Conservation (phyloP, 148 eudicot species). For the Spergularia bocconei region DNA sequence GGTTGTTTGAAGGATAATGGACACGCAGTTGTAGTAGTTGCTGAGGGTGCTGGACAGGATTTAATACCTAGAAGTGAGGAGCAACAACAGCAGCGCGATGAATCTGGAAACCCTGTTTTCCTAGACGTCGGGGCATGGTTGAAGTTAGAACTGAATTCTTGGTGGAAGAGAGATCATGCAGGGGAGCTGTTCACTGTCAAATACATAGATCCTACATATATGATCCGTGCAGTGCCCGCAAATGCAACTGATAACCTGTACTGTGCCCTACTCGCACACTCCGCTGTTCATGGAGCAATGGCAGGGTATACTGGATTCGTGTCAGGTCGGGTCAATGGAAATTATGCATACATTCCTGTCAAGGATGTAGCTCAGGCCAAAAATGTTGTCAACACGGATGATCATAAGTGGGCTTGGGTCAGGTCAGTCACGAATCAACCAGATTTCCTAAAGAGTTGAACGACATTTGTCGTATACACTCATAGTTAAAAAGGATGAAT, state of each 20-base stretch:
- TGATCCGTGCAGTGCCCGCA: constrained; percentile 74
- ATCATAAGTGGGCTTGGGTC: constrained; percentile 84
- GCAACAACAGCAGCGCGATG: constrained; percentile 44
- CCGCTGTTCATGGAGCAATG: constrained; percentile 77
- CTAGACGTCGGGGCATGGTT: constrained; percentile 68
- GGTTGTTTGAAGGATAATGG: constrained; percentile 39
- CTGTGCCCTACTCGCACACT: constrained; percentile 67
- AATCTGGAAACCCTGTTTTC: constrained; percentile 68
- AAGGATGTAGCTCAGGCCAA: constrained; percentile 58
- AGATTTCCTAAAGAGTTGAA: constrained; percentile 38
- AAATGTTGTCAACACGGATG: constrained; percentile 43
- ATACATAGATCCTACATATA: constrained; percentile 73
- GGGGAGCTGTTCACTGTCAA: constrained; percentile 59
- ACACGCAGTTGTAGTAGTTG: constrained; percentile 66
- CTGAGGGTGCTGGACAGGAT: constrained; percentile 78
- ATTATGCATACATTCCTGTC: constrained; percentile 63
- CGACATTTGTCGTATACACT: too few relatives aligned
- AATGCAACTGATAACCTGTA: constrained; percentile 67
- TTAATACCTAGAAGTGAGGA: constrained; percentile 51
- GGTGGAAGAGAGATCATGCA: constrained; percentile 64
- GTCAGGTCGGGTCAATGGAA: constrained; percentile 57
- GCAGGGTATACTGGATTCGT: constrained; percentile 77
- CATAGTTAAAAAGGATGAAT: too few relatives aligned
- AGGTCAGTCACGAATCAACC: constrained; percentile 75
- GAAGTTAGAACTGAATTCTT: constrained; percentile 60